Base-by-base conservation (phyloP, 129 eudicot genomes). In the Smallanthus sonchifolius region DNA sequence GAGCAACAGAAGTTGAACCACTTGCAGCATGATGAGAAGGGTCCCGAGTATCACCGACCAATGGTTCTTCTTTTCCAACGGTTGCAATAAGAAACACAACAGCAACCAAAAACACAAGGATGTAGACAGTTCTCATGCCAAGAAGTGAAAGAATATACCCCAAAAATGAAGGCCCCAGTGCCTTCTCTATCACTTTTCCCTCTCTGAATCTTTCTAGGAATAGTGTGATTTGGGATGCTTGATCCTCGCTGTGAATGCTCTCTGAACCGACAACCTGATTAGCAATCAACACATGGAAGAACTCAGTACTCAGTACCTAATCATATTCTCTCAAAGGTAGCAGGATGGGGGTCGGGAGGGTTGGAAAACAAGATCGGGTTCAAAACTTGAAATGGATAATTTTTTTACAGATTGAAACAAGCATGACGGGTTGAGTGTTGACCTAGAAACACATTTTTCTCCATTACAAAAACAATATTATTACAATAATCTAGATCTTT, bases 261-360 rank as follows among this genome's bases (percentile, higher is more conserved):
- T 90, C 98, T n/a, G 91, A 91, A 11, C 89, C 97, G 36, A 84
- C 74, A 39, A 94, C 97, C 98, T 94, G 84, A 30, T 61, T 43
- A 63, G 10, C 62, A 70, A 74, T 39, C 57, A 65, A 65, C 19
- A 78, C 43, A 57, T 42, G 54, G 20, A 62, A 65, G 30, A 75
- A 17, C 43, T 52, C 2, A 51, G 79, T 71, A 38, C 19, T 49
- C 2, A n/a, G 19, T 15, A 49, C 47, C 62, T 36, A 55, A 52
- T 51, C 16, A 15, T 69, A 51, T 10, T n/a, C 57, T 47, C n/a
- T 47, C 17, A 14, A 11, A 4, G 52, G 52, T 13, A 47, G 52
- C 17, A 47, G n/a, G 52, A 47, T 47, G 7, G 42, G 42, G 7
- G 42, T 38, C 42, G 4, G 4, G 42, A 38, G 30, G 30, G 30